phyloP scores from a whole-genome alignment of 441 rosid genomes.

The Populus hybrid region DNA sequence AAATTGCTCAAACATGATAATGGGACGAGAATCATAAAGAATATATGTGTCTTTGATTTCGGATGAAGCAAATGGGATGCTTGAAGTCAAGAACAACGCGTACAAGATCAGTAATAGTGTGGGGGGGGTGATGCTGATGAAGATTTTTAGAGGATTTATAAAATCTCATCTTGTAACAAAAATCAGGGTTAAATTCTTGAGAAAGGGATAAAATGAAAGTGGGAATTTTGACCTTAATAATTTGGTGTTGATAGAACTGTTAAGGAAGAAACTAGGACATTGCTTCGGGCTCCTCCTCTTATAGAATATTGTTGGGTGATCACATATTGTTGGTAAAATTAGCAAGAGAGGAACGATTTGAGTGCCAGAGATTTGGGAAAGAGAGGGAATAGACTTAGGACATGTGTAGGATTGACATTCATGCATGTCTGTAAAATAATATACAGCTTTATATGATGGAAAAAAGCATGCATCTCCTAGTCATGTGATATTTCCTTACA shows the following conservation, averaged over 20 bases:
- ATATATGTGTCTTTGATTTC: conserved; percentile 45
- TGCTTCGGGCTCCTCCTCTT: not conserved
- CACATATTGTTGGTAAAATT: conserved; percentile 15
- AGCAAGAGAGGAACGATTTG: conserved; percentile 25
- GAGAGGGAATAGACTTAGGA: conserved; percentile 7
- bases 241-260: not conserved
- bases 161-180: conserved; percentile 10
- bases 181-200: not conserved
- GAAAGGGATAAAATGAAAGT: not conserved
- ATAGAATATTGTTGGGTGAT: conserved; percentile 13
- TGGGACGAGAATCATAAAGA: conserved; percentile 31
- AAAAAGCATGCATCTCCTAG: not conserved
- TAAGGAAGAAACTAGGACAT: not conserved
- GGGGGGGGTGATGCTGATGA: not conserved
- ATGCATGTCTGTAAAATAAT: too few relatives aligned
- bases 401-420: conserved; percentile 12
- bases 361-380: conserved; percentile 29
- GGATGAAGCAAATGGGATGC: conserved; percentile 27
- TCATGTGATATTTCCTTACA: not conserved
- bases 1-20: conserved; percentile 50
- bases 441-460: too few relatives aligned
- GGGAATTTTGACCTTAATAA: not conserved
- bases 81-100: conserved; percentile 21
- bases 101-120: conserved; percentile 5
- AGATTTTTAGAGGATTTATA: not conserved